A percentile compares a stretch with the other conserved stretches of the same genome.
These are phyloP conservation scores for Mycena pura DNA, from an alignment of 768 basidiomycete species.

Conservation along the genomic window DNA sequence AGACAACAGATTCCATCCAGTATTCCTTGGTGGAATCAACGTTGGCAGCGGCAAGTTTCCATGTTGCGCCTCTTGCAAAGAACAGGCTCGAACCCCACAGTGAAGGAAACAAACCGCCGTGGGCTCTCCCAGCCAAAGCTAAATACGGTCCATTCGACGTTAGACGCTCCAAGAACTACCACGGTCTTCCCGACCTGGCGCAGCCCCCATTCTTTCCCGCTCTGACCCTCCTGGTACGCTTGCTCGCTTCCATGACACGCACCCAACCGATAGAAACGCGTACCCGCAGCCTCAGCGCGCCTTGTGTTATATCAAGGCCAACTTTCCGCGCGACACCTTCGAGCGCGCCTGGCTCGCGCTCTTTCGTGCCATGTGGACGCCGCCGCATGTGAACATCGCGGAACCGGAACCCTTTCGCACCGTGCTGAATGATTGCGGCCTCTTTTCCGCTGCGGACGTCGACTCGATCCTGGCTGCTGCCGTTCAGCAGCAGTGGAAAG, in stretches of 20 bases:
- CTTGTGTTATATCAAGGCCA: conserved; percentile 26
- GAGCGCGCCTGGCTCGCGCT: conserved; percentile 20
- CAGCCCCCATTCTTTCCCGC: conserved; percentile 19
- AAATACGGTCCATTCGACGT: conserved; percentile 17
- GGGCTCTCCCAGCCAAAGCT: conserved; percentile 24
- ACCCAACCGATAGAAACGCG: background rate
- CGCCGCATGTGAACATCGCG: conserved; percentile 18
- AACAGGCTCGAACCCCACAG: no score
- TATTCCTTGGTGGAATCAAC: conserved; percentile 27
- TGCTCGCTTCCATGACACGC: background rate
- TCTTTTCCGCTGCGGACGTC: conserved; percentile 20
- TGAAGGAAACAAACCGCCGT: conserved; percentile 26
- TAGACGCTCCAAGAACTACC: conserved; percentile 17
- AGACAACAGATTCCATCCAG: conserved; percentile 17
- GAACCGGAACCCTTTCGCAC: conserved; percentile 10
- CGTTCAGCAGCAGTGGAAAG: conserved; percentile 22
- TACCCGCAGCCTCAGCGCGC: conserved; percentile 25
- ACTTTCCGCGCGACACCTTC: conserved; percentile 18
- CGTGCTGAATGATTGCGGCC: background rate
- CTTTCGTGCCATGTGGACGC: conserved; percentile 23
- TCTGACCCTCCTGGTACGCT: conserved; percentile 21
- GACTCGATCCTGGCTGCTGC: conserved; percentile 22
- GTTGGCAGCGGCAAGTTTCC: conserved; percentile 19
- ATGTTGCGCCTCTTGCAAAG: background rate
- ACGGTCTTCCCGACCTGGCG: conserved; percentile 11